Evolutionary conservation across 2,329 filamentous ascomycete genomes (phyloP).

Genomic region (Hymenoscyphus salicellus): DNA sequence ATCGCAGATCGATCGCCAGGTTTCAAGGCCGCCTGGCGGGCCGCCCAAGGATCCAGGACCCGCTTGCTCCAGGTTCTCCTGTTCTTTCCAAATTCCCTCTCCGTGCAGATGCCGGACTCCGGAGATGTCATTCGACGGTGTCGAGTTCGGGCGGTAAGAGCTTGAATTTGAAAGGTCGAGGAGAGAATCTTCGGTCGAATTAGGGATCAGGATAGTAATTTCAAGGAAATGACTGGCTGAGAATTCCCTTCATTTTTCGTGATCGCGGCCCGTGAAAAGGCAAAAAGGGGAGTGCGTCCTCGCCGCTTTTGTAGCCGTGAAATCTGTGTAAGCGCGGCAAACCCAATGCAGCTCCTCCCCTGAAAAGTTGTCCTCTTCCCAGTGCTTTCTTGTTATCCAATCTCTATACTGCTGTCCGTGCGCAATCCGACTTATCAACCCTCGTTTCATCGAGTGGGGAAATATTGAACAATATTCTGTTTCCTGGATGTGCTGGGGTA

Average conservation of each 20-base stretch:
- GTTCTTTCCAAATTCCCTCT: conserved; percentile 3
- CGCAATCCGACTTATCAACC: conserved; percentile 1
- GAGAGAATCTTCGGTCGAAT: conserved; percentile 29
- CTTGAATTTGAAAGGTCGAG: conserved; percentile 43
- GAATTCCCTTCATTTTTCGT: conserved; percentile 22
- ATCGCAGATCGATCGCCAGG: conserved; percentile 2
- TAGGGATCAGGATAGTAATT: conserved; percentile 27
- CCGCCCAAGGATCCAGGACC: neutral
- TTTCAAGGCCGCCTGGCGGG: neutral
- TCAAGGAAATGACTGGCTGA: conserved; percentile 27
- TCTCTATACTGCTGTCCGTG: conserved; percentile 4
- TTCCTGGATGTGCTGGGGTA: neutral
- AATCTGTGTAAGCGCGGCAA: conserved; percentile 18
- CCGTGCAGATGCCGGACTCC: neutral
- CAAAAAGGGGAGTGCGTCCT: conserved; percentile 14
- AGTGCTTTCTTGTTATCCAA: conserved; percentile 1
- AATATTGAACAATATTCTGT: neutral
- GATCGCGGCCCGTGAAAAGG: conserved; percentile 21
- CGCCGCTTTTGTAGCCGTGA: conserved; percentile 20
- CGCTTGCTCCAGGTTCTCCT: conserved; percentile 2
- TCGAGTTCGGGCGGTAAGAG: conserved; percentile 42
- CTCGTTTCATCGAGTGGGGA: conserved; percentile 3
- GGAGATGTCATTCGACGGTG: conserved; percentile 8
- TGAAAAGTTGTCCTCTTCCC: neutral
- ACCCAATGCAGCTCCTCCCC: conserved; percentile 12